Evolutionary conservation across 768 basidiomycete genomes (phyloP).

Genomic region (Xerocomellus chrysenteron): DNA sequence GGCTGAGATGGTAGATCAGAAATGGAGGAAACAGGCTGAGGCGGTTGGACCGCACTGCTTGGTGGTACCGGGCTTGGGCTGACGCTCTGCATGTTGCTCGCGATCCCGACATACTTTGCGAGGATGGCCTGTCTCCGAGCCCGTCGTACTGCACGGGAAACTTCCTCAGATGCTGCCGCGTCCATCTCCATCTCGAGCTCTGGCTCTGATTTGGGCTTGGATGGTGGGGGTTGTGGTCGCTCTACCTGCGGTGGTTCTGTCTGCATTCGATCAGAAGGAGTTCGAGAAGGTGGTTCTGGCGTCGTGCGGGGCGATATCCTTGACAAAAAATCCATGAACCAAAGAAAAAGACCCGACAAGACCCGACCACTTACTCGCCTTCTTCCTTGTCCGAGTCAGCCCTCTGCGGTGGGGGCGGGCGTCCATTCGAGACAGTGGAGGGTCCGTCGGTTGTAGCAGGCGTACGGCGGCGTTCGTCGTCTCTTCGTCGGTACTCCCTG

Average conservation of each 20-base stretch:
- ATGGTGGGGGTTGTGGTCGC: slow-evolving; percentile 15
- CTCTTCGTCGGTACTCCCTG: slow-evolving; percentile 30
- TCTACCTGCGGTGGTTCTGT: slow-evolving; percentile 18
- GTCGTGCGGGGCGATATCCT: slow-evolving; percentile 67
- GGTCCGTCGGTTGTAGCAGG: slow-evolving; percentile 9
- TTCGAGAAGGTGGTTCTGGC: slow-evolving; percentile 23
- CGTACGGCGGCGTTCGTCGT: slow-evolving; percentile 30
- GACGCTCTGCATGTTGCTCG: slow-evolving; percentile 42
- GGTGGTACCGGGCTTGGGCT: slow-evolving; percentile 61
- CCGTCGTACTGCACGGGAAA: slow-evolving; percentile 63
- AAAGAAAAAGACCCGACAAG: slow-evolving; percentile 4
- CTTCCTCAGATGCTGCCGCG: slow-evolving; percentile 50
- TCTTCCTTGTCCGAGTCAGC: slow-evolving; percentile 74
- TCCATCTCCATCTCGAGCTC: slow-evolving; percentile 58
- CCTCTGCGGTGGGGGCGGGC: slow-evolving; percentile 15
- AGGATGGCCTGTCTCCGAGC: slow-evolving; percentile 75
- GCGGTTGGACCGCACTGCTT: slow-evolving; percentile 76
- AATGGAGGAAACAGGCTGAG: slow-evolving; percentile 53
- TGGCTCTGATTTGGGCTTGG: slow-evolving; percentile 33
- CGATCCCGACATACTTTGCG: slow-evolving; percentile 64
- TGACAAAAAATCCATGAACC: slow-evolving; percentile 11
- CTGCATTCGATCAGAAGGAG: slow-evolving; percentile 24
- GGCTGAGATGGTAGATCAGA: slow-evolving; percentile 65
- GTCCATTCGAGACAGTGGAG: slow-evolving; percentile 21
- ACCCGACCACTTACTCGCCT: slow-evolving; percentile 77